Evolutionary conservation across 441 rosid genomes (phyloP).

Genomic region (Gossypium aridum): DNA sequence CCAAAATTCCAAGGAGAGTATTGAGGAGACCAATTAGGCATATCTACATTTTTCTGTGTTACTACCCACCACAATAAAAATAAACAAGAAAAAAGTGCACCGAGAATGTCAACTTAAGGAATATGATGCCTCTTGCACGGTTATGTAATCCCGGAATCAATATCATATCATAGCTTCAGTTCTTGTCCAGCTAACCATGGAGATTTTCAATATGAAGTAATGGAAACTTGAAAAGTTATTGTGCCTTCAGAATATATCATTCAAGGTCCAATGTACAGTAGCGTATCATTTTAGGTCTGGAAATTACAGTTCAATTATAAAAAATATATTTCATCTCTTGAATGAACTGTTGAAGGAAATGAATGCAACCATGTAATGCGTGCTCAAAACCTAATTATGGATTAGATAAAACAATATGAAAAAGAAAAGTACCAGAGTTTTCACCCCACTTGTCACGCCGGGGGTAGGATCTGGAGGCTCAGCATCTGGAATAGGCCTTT

Average conservation of each 20-base stretch:
- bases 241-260: neutral
- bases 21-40: neutral
- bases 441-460: constrained; percentile 24
- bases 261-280: neutral
- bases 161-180: neutral
- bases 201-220: neutral
- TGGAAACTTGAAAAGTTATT: neutral
- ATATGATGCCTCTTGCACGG: too few species aligned
- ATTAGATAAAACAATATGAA: constrained; percentile 14
- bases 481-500: constrained; percentile 31
- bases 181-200: neutral
- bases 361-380: neutral
- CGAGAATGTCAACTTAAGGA: neutral
- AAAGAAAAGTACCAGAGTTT: constrained; percentile 44
- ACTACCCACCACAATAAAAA: neutral
- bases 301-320: neutral
- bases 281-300: neutral
- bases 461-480: constrained; percentile 34
- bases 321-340: neutral
- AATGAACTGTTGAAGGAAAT: neutral
- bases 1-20: neutral
- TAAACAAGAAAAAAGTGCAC: neutral
- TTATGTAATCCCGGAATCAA: neutral
- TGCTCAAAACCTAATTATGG: neutral
- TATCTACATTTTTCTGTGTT: neutral